These are phyloP conservation scores for Colletotrichum musae DNA, from an alignment of 2,329 filamentous ascomycete species.

Conservation along the genomic window DNA sequence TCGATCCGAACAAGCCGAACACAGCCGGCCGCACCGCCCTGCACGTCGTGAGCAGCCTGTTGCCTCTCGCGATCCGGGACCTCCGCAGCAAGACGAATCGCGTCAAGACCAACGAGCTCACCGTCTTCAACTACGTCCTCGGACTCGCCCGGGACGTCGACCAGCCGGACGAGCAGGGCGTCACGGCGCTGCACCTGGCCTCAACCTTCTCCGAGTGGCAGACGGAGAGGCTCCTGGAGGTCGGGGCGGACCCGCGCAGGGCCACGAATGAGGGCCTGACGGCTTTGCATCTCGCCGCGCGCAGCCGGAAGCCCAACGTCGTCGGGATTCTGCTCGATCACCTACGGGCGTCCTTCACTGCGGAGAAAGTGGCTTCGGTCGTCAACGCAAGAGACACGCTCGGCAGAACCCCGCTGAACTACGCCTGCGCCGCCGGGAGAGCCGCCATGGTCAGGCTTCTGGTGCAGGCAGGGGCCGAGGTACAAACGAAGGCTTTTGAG, in stretches of 20 bases:
- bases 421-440: conserved; percentile 45
- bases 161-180: conserved; percentile 19
- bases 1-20: conserved; percentile 1
- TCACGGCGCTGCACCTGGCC: conserved; percentile 47
- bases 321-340: conserved; percentile 49
- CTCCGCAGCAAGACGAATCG: not conserved
- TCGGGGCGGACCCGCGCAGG: conserved; percentile 52
- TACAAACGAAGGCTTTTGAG: not conserved
- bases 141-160: not conserved
- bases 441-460: conserved; percentile 47
- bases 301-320: conserved; percentile 51
- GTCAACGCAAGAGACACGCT: not conserved
- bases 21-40: conserved; percentile 1
- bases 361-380: not conserved
- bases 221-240: conserved; percentile 51
- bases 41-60: conserved; percentile 2
- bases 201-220: conserved; percentile 43
- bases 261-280: conserved; percentile 53
- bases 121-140: not conserved
- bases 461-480: conserved; percentile 46
- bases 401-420: conserved; percentile 43
- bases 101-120: not conserved
- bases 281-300: conserved; percentile 57
- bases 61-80: not conserved
- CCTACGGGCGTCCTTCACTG: not conserved